Evolutionary conservation across 2,329 filamentous ascomycete genomes (phyloP).

Genomic region (Ophiostoma tasmaniense): DNA sequence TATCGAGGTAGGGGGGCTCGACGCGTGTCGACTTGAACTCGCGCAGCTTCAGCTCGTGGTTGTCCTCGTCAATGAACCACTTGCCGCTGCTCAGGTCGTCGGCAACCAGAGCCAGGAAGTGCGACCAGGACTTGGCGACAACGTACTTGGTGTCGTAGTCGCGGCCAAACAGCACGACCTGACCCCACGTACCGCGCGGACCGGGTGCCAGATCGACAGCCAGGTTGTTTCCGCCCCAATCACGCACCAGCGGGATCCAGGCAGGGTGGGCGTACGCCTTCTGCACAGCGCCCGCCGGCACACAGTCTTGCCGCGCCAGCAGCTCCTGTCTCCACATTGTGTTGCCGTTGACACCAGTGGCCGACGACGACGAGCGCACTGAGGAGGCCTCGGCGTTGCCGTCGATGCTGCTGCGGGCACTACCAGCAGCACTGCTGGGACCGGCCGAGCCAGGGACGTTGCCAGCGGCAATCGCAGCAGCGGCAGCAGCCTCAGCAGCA

Average conservation of each 20-base stretch:
- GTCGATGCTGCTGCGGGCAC: slow-evolving; percentile 61
- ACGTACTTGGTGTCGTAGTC: slow-evolving; percentile 99
- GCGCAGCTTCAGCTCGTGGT: slow-evolving; percentile 78
- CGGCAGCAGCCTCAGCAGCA: slow-evolving; percentile 37
- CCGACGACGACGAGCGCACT: slow-evolving; percentile 24
- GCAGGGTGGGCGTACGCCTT: slow-evolving; percentile 87
- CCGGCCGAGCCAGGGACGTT: slow-evolving; percentile 49
- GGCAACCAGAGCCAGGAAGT: slow-evolving; percentile 76
- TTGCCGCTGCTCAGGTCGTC: slow-evolving; percentile 88
- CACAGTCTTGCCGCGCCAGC: slow-evolving; percentile 73
- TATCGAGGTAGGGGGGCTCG: slow-evolving; percentile 89
- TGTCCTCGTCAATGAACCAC: slow-evolving; percentile 88
- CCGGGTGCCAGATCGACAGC: slow-evolving; percentile 89
- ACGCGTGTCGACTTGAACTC: slow-evolving; percentile 86
- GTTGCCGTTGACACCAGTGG: slow-evolving; percentile 29
- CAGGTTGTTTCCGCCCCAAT: slow-evolving; percentile 98
- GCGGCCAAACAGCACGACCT: slow-evolving; percentile 91
- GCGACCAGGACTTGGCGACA: slow-evolving; percentile 81
- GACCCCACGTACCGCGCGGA: slow-evolving; percentile 84
- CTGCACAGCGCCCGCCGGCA: slow-evolving; percentile 78
- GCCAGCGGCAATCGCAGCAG: slow-evolving; percentile 39
- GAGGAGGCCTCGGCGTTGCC: slow-evolving; percentile 42
- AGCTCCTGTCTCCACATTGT: slow-evolving; percentile 78
- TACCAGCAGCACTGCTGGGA: slow-evolving; percentile 52
- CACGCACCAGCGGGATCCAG: slow-evolving; percentile 92